Conservation (phyloP, 2,329 filamentous ascomycete species). For the Aureobasidium sp. region DNA sequence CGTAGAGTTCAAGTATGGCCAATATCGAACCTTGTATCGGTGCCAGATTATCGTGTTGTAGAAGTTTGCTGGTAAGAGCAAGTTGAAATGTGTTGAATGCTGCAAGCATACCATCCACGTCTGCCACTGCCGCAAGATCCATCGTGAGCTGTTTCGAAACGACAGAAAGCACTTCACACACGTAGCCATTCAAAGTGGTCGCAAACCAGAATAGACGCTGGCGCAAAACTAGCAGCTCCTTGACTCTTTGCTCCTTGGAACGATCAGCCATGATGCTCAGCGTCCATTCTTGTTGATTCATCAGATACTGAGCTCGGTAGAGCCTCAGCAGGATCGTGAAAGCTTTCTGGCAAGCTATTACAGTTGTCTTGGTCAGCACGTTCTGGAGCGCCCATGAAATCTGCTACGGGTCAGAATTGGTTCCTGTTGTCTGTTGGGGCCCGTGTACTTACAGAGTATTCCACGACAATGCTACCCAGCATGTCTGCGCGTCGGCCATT, state of each 20-base stretch:
- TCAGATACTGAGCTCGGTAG: conserved; percentile 59
- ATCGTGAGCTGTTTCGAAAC: conserved; percentile 51
- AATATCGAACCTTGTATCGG: conserved; percentile 67
- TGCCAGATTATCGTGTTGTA: conserved; percentile 60
- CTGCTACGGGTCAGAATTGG: conserved; percentile 21
- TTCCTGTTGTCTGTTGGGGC: not conserved
- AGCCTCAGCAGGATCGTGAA: conserved; percentile 74
- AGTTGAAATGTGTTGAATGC: conserved; percentile 60
- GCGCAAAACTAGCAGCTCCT: conserved; percentile 40
- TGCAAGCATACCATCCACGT: conserved; percentile 74
- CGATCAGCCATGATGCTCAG: not conserved
- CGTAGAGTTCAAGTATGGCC: conserved; percentile 67
- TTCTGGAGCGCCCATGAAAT: conserved; percentile 59
- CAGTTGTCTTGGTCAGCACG: conserved; percentile 60
- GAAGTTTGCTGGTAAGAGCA: conserved; percentile 58
- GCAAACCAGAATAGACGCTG: conserved; percentile 71
- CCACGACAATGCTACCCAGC: conserved; percentile 57
- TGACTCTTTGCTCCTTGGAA: not conserved
- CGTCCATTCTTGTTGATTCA: conserved; percentile 35
- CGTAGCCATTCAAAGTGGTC: conserved; percentile 65
- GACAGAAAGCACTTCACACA: conserved; percentile 63
- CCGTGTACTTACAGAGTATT: conserved; percentile 57
- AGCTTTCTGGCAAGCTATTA: conserved; percentile 61
- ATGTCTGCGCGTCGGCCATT: not conserved
- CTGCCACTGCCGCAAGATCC: conserved; percentile 54